Evolutionary conservation across 768 basidiomycete genomes (phyloP), one percentile per base, ranked within the genome.

Genomic region (Pulveroboletus frians): DNA sequence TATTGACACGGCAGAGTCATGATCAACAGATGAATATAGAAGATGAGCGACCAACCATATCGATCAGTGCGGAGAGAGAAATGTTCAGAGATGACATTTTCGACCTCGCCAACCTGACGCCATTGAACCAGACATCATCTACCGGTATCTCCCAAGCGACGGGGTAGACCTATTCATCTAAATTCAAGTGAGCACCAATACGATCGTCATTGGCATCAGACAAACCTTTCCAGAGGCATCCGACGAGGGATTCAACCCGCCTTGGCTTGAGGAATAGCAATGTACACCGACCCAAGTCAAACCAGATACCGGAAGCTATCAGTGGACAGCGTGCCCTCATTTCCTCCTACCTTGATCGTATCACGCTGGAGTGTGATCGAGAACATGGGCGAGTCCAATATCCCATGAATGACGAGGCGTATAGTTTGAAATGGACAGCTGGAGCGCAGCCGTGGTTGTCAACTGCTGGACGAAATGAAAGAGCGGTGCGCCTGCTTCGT

Each of bases 121-220:
- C 85, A 53, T 89, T 83, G 30, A 91, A 73, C 61, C 73, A 89
- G 5, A 89, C 83, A 47, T 81, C 81, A 46, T 88, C 86, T 7
- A 90, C 50, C 23, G 76, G 72, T 6, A 88, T 69, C 63, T 90
- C 88, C 88, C 88, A 89, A 9, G 81, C 73, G 26, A 84, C 70
- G 1, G 82, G 80, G 61, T 84, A 84, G 13, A 67, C 63, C 82
- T 82, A 55, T 17, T 14, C 43, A 43, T 43, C 9, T 23, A 29
- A 1, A 49, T 9, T 23, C 11, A 3, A 6, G 40, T 58, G n/a
- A 60, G 46, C 26, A 30, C 6, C n/a, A 15, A 17, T 29, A 10
- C 42, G 15, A 41, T 34, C 21, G 3, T 30, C n/a, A 17, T 5
- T 35, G 11, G 30, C 32, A 27, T 9, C 18, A 20, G 20, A 66